A percentile compares a stretch with the other conserved stretches of the same genome.
These are phyloP conservation scores for Acanthochlamys bracteata DNA, from an alignment of 106 monocot species.

Conservation along the genomic window DNA sequence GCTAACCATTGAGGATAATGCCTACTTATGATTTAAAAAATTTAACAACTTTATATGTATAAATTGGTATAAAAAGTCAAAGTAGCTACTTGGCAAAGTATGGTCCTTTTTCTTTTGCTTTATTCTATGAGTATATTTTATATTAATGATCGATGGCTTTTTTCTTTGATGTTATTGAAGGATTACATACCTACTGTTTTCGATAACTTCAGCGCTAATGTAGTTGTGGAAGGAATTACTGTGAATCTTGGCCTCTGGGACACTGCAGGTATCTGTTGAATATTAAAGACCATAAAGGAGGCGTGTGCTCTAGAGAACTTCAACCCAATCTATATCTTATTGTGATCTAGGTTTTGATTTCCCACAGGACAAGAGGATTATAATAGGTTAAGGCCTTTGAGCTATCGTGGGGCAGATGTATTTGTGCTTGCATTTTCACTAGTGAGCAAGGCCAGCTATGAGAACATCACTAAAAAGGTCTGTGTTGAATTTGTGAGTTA, in stretches of 20 bases:
- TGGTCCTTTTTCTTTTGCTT: too few relatives aligned
- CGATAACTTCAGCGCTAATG: conserved; percentile 94
- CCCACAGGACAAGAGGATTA: conserved; percentile 86
- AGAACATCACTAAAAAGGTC: conserved; percentile 83
- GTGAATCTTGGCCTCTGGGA: conserved; percentile 93
- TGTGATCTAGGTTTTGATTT: neutral
- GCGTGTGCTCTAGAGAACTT: too few relatives aligned
- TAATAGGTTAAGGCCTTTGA: conserved; percentile 81
- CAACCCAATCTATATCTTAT: too few relatives aligned
- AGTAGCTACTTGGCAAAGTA: too few relatives aligned
- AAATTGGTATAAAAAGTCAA: too few relatives aligned
- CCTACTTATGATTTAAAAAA: too few relatives aligned
- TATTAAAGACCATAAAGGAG: too few relatives aligned
- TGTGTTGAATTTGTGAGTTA: neutral
- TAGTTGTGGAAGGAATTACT: conserved; percentile 61
- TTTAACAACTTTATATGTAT: too few relatives aligned
- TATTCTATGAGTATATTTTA: neutral
- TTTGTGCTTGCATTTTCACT: conserved; percentile 82
- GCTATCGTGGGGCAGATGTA: conserved; percentile 80
- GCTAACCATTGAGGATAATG: too few relatives aligned
- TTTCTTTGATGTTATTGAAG: conserved; percentile 13
- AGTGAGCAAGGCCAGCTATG: conserved; percentile 80
- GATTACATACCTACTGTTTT: conserved; percentile 93
- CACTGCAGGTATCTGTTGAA: conserved; percentile 49
- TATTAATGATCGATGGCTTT: neutral